Evolutionary conservation across 352 stramenopile genomes (phyloP).

Genomic region (Globisporangium nodosum): DNA sequence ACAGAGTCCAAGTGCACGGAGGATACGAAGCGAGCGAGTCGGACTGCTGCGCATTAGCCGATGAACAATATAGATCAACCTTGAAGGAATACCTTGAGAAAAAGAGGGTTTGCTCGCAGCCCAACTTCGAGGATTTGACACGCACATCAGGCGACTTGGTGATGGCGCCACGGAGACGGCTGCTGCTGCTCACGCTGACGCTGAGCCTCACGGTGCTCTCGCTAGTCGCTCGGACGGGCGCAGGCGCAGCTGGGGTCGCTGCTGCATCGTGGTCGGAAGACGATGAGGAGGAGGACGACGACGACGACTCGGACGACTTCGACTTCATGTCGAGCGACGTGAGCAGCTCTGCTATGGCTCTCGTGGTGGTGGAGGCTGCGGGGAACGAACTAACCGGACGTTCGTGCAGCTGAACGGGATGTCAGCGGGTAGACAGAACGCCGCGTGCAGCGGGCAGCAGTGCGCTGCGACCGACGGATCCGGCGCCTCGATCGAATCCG

Average conservation of each 20-base stretch:
- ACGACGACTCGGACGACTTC: conserved; percentile 30
- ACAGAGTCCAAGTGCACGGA: no score
- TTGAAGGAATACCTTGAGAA: background rate
- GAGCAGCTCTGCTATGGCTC: background rate
- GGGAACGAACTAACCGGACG: background rate
- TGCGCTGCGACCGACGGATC: conserved; percentile 16
- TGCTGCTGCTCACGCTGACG: conserved; percentile 10
- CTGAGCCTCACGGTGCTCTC: conserved; percentile 9
- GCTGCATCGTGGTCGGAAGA: background rate
- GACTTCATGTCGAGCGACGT: conserved; percentile 32
- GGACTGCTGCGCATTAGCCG: no score
- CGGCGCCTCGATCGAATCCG: conserved; percentile 19
- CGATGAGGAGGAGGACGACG: conserved; percentile 13
- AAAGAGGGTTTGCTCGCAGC: no score
- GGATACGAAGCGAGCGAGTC: no score
- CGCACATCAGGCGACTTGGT: background rate
- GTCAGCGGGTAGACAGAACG: background rate
- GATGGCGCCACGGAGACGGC: background rate
- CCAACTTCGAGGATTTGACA: background rate
- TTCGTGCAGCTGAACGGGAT: conserved; percentile 1
- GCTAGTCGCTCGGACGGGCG: conserved; percentile 1
- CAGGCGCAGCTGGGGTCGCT: background rate
- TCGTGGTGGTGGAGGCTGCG: background rate
- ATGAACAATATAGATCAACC: no score
- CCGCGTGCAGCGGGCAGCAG: conserved; percentile 25